A percentile compares a stretch with the other conserved stretches of the same genome.
These are phyloP conservation scores for Pelargonium fulgidum DNA, from an alignment of 441 rosid genomes.

Conservation along the genomic window DNA sequence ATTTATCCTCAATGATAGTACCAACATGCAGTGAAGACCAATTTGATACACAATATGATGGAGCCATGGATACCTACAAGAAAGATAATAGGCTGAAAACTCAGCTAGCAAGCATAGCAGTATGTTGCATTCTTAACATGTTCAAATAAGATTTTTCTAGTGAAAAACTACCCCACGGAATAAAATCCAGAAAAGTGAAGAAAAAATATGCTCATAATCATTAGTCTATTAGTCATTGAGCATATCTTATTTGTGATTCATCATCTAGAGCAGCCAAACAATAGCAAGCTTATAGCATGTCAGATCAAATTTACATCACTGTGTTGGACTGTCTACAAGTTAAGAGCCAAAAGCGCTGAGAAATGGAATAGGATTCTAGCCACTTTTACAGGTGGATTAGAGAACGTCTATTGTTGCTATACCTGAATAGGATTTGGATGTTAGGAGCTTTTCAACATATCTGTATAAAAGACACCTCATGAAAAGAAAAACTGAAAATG, in stretches of 20 bases:
- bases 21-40: too few species aligned
- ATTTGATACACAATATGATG: slow-evolving; percentile 67
- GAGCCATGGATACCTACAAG: slow-evolving; percentile 56
- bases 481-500: not conserved
- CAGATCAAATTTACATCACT: slow-evolving; percentile 12
- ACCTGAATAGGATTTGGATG: slow-evolving; percentile 81
- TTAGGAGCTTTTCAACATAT: slow-evolving; percentile 75
- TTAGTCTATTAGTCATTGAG: too few species aligned
- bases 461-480: slow-evolving; percentile 34
- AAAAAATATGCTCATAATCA: too few species aligned
- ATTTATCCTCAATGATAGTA: slow-evolving; percentile 61
- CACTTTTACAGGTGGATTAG: slow-evolving; percentile 49
- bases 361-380: slow-evolving; percentile 8
- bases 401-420: slow-evolving; percentile 53
- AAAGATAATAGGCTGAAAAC: slow-evolving; percentile 15
- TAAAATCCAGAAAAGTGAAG: too few species aligned
- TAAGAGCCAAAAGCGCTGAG: slow-evolving; percentile 16
- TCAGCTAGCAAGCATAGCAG: slow-evolving; percentile 12
- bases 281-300: too few species aligned
- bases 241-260: too few species aligned
- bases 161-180: too few species aligned
- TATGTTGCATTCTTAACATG: not conserved
- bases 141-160: not conserved
- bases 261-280: too few species aligned
- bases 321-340: not conserved